Base-by-base conservation (phyloP, 1,284 basidiomycete genomes). In the Pterulicium gracile region DNA sequence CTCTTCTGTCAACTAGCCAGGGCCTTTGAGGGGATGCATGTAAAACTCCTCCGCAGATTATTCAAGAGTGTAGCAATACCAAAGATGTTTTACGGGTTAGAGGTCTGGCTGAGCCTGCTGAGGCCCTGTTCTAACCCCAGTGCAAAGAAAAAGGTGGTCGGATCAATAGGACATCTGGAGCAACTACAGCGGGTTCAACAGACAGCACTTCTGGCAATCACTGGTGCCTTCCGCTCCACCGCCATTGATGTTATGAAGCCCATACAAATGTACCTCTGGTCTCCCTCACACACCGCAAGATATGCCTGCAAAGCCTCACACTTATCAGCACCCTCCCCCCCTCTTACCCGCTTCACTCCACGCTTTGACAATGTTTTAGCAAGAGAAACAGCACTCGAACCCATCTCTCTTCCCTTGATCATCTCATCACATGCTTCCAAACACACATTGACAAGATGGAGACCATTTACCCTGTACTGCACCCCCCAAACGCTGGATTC, bases 1-100 rank as follows among this genome's bases (percentile, higher is more conserved):
- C 49, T 50, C 1, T 54, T 61, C 42, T 27, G 51, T 1, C 47
- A 59, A 1, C 47, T 66, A 3, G 51, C 58, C 0, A 22, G 48
- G 2, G 27, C 50, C 0, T 35, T 46, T 0, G 40, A 39, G 5
- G 58, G 60, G 2, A 27, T 62, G 10, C 20, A 48, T 0, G 27
- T 43, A 12, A 47, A 45, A 15, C 39, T 45, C 10, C 24, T 54
- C 10, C 34, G 49, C 2, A 51, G 49, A 3, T 51, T 65, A 0
- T 63, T 65, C 48, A 40, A 55, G 0, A 48, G 60, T 2, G 57
- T 66, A 0, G 61, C 55, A 0, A 43, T 68, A n/a, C 63, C 64
- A 3, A 58, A 59, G 34, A 61, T 68, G 55, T 54, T 58, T 0
- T 69, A 68, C 40, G 62, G 58, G 1, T 52, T 60, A 1, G 62